A percentile compares a stretch with the other conserved stretches of the same genome.
phyloP scores from a whole-genome alignment of 2,329 filamentous ascomycete species.

The Penicillium decumbens region DNA sequence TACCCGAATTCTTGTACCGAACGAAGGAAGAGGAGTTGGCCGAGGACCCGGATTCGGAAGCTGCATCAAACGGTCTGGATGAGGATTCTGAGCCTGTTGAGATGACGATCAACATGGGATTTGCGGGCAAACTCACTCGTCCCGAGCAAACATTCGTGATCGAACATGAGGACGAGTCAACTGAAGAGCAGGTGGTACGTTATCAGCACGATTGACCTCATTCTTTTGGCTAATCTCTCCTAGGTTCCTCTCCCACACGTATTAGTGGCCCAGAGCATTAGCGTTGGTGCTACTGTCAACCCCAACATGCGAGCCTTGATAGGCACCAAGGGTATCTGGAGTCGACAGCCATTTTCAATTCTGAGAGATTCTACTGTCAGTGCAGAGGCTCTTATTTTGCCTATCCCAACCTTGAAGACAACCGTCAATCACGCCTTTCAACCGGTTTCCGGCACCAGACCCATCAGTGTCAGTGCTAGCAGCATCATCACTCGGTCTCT shows the following conservation, averaged over 20 bases:
- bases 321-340: slow-evolving; percentile 26
- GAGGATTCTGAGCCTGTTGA: slow-evolving; percentile 17
- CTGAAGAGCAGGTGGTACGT: slow-evolving; percentile 28
- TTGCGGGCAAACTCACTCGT: slow-evolving; percentile 30
- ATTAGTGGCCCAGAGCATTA: slow-evolving; percentile 27
- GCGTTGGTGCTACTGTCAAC: slow-evolving; percentile 30
- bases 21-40: slow-evolving; percentile 18
- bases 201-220: not conserved
- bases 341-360: slow-evolving; percentile 28
- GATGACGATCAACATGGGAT: slow-evolving; percentile 31
- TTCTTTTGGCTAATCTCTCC: slow-evolving; percentile 8
- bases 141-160: slow-evolving; percentile 22
- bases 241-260: slow-evolving; percentile 31
- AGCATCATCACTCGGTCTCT: slow-evolving; percentile 30
- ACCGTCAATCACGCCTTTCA: slow-evolving; percentile 29
- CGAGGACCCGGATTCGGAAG: slow-evolving; percentile 15
- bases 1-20: slow-evolving; percentile 20
- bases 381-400: slow-evolving; percentile 30
- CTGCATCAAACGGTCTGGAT: slow-evolving; percentile 4
- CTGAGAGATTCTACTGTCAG: slow-evolving; percentile 30
- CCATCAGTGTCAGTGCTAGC: slow-evolving; percentile 30
- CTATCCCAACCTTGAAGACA: slow-evolving; percentile 27
- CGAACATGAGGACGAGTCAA: slow-evolving; percentile 24
- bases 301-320: slow-evolving; percentile 29
- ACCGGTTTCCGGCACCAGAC: slow-evolving; percentile 31